phyloP scores from a whole-genome alignment of 495 filamentous ascomycete species.

The Pseudoneurospora amorphoporcata region DNA sequence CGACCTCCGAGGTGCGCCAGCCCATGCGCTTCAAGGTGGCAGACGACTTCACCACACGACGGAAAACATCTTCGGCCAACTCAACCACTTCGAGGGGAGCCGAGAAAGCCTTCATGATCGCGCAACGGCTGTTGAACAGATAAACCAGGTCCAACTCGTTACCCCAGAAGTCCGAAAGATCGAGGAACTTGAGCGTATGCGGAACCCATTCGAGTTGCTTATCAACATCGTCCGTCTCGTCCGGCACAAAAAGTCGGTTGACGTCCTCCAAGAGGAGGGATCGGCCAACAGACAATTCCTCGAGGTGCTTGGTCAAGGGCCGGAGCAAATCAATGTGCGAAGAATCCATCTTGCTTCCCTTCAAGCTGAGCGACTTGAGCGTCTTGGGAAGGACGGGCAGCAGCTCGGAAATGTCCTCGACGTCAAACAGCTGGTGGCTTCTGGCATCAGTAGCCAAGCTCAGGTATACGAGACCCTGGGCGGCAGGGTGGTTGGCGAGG shows the following conservation, averaged over 20 bases:
- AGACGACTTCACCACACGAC: constrained; percentile 44
- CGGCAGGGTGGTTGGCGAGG: constrained; percentile 61
- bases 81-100: constrained; percentile 74
- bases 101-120: constrained; percentile 49
- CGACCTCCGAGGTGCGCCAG: constrained; percentile 61
- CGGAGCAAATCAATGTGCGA: constrained; percentile 53
- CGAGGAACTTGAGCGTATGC: constrained; percentile 65
- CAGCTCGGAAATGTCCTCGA: constrained; percentile 52
- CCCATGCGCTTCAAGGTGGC: constrained; percentile 36
- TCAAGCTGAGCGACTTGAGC: constrained; percentile 67
- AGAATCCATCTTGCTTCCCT: constrained; percentile 58
- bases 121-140: constrained; percentile 49
- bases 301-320: constrained; percentile 69
- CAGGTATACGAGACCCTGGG: constrained; percentile 56
- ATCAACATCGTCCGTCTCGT: constrained; percentile 24
- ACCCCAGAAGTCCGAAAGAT: constrained; percentile 53
- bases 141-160: constrained; percentile 49
- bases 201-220: constrained; percentile 42
- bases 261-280: constrained; percentile 56
- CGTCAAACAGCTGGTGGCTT: constrained; percentile 60
- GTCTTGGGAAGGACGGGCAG: constrained; percentile 58
- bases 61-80: constrained; percentile 59
- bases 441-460: constrained; percentile 67
- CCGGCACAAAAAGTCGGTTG: constrained; percentile 44
- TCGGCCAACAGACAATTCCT: constrained; percentile 68